phyloP scores from a whole-genome alignment of 805 yeast species.

The Pichia rugopelliculosa region DNA sequence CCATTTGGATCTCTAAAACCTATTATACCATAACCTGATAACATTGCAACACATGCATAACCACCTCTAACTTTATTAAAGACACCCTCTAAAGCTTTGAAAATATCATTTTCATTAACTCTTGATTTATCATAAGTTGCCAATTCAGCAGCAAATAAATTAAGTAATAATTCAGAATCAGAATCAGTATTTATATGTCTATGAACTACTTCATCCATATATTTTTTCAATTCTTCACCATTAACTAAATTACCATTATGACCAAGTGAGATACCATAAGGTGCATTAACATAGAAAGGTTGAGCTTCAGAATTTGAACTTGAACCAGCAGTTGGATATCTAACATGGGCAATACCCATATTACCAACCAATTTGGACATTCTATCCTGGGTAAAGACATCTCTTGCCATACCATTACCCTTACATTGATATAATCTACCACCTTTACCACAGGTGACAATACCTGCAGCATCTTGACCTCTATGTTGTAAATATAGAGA shows the following conservation, averaged over 20 bases:
- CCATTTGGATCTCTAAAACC: conserved; percentile 98
- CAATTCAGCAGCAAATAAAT: conserved; percentile 85
- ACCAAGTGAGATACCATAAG: conserved; percentile 83
- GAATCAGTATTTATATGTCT: conserved; percentile 97
- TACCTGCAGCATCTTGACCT: conserved; percentile 99
- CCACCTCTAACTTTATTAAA: conserved; percentile 84
- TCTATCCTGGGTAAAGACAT: conserved; percentile 83
- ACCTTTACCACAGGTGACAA: conserved; percentile 87
- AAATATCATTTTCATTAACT: conserved; percentile 84
- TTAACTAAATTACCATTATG: conserved; percentile 96
- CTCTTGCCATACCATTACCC: conserved; percentile 98
- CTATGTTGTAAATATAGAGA: conserved; percentile 90
- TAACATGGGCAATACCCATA: conserved; percentile 90
- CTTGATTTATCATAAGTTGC: conserved; percentile 89
- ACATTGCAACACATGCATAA: conserved; percentile 91
- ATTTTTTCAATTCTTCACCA: conserved; percentile 64
- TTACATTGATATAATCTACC: conserved; percentile 96
- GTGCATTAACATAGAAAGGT: conserved; percentile 96
- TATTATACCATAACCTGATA: conserved; percentile 92
- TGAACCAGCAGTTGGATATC: conserved; percentile 98
- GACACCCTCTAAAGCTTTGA: conserved; percentile 78
- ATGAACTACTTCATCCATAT: conserved; percentile 89
- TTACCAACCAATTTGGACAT: conserved; percentile 77
- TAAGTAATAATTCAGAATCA: conserved; percentile 85
- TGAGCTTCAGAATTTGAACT: conserved; percentile 96